Base-by-base conservation (phyloP, 768 basidiomycete genomes). In the Suillus occidentalis region DNA sequence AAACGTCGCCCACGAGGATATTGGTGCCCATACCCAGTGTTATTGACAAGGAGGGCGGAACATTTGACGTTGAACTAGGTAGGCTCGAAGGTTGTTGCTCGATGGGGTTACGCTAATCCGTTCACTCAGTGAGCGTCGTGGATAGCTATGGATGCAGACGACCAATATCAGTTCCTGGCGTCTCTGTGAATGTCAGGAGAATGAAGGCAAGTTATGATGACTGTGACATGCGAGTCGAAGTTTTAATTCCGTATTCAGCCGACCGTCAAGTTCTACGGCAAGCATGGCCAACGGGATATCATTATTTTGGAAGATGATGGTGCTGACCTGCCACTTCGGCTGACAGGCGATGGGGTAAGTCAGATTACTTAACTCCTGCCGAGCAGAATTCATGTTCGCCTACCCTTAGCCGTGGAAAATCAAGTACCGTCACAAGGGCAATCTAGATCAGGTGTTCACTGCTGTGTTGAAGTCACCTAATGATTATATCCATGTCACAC, bases 341-440 rank as follows among this genome's bases (percentile, higher is more conserved):
- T 99, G 60, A 96, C 95, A 22, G 97, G 97, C 6, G 92, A 96
- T 74, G 90, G 89, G 57, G 96, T 97, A 76, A 66, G 89, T 79
- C 4, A 18, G 22, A 43, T 52, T 40, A 53, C n/a, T 49, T 10
- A 7, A 53, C 18, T 42, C 28, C 28, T 42, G 3, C 25, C 25
- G 25, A 42, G 28, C 12, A 42, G 40, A 42, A 20, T 28, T 59
- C 28, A 59, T 10, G 4, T 31, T 20, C 12, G 28, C 63, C 50
- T 49, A 62, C 56, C 56, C 10, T 28, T 69, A 98, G 95, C 95
- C 97, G 8, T 99, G 97, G 97, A 83, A 79, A 16, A 74, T 99
- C 53, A 87, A 84, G 65, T 98, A 96, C 75, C 86, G 87, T 39
- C 83, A 80, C 42, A 72, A 75, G 8, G 83, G 83, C 28, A 78